Percentiles rank a stretch among this genome's conserved stretches.
Evolutionary conservation across 75 land plant species (phyloP).

Genomic region (Cryptomeria japonica): DNA sequence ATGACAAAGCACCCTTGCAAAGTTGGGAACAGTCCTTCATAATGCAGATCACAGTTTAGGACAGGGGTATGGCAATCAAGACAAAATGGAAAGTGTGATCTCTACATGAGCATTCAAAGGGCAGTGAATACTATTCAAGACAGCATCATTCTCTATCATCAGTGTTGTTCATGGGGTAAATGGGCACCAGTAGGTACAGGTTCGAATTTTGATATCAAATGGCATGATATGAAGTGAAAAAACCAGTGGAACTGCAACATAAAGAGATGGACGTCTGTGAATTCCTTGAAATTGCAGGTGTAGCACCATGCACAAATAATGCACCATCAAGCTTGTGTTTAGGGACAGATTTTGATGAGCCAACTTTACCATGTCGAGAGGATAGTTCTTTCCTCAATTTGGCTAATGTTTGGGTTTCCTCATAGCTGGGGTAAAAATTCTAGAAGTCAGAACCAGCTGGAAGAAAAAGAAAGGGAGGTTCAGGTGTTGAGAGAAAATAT

Average conservation of each 20-base stretch:
- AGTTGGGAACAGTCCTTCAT: too few species aligned
- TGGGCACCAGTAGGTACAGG: conserved; percentile 79
- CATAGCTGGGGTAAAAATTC: not conserved
- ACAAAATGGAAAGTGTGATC: too few species aligned
- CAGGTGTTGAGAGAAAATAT: too few species aligned
- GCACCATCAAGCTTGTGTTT: conserved; percentile 28
- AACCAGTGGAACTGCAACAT: conserved; percentile 9
- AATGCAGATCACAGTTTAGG: too few species aligned
- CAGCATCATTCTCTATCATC: too few species aligned
- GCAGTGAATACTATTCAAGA: too few species aligned
- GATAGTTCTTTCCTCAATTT: not conserved
- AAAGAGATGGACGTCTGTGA: conserved; percentile 33
- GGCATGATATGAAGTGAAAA: conserved; percentile 28
- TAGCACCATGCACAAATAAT: conserved; percentile 5
- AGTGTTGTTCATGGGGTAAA: conserved; percentile 85
- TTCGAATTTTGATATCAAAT: conserved; percentile 63
- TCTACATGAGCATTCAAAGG: too few species aligned
- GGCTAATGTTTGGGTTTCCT: not conserved
- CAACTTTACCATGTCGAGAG: not conserved
- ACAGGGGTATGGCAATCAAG: too few species aligned
- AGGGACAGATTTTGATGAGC: conserved; percentile 41
- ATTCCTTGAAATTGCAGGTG: conserved; percentile 39
- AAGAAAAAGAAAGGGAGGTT: not conserved
- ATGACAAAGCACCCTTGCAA: too few species aligned
- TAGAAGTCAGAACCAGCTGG: not conserved